phyloP scores from a whole-genome alignment of 257 asterid species.

The Solanum neorickii region DNA sequence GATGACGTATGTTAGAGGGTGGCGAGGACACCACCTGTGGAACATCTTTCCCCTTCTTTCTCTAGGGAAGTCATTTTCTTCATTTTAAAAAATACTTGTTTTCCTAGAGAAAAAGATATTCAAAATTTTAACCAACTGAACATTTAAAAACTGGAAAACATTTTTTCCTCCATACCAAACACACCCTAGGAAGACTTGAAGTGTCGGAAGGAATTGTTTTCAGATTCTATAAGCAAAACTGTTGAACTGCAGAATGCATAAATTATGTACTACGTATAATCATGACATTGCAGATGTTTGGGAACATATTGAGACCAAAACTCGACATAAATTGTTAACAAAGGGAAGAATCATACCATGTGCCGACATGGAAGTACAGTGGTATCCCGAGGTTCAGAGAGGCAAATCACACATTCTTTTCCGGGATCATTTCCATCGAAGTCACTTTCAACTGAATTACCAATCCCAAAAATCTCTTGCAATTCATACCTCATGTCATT shows the following conservation, averaged over 20 bases:
- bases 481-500: conserved; percentile 74
- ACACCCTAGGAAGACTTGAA: not conserved
- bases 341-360: conserved; percentile 34
- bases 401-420: conserved; percentile 87
- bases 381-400: conserved; percentile 78
- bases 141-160: not conserved
- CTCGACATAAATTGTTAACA: not conserved
- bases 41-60: not conserved
- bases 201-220: not conserved
- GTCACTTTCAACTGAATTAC: conserved; percentile 63
- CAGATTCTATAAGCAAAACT: not conserved
- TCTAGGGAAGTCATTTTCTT: not conserved
- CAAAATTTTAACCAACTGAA: not conserved
- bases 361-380: conserved; percentile 93
- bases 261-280: not conserved
- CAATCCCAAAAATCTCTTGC: conserved; percentile 83
- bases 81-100: not conserved
- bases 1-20: not conserved
- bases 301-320: not conserved
- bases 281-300: not conserved
- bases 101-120: not conserved
- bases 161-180: not conserved
- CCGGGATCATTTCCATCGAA: conserved; percentile 67
- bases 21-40: not conserved
- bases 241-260: not conserved